Evolutionary conservation across 2,329 filamentous ascomycete genomes (phyloP).

Genomic region (Venturia asperata): DNA sequence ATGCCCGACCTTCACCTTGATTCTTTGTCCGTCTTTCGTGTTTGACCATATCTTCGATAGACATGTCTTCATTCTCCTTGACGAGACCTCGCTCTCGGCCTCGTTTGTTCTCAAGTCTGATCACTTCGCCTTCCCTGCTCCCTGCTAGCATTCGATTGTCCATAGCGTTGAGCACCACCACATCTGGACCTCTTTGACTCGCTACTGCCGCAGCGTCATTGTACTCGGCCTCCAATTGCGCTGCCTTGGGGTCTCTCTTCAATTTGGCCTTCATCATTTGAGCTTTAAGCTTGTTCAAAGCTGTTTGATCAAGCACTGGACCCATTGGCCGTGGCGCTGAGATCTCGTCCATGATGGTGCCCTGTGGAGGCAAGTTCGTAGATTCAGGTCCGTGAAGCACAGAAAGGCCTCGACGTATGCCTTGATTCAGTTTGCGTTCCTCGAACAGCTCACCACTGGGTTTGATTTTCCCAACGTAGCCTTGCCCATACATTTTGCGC

Average conservation of each 20-base stretch:
- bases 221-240: slow-evolving; percentile 75
- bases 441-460: slow-evolving; percentile 81
- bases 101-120: slow-evolving; percentile 67
- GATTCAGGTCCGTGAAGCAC: slow-evolving; percentile 9
- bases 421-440: slow-evolving; percentile 55
- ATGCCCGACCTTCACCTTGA: slow-evolving; percentile 70
- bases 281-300: slow-evolving; percentile 82
- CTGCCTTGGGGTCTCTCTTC: slow-evolving; percentile 65
- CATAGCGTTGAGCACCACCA: slow-evolving; percentile 79
- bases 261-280: slow-evolving; percentile 95
- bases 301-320: slow-evolving; percentile 62
- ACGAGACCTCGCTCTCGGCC: slow-evolving; percentile 79
- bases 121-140: slow-evolving; percentile 66
- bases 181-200: slow-evolving; percentile 52
- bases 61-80: slow-evolving; percentile 91
- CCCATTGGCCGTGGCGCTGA: slow-evolving; percentile 50
- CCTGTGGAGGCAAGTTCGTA: slow-evolving; percentile 19
- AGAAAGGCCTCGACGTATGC: slow-evolving; percentile 20
- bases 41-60: slow-evolving; percentile 90
- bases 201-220: slow-evolving; percentile 57
- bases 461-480: slow-evolving; percentile 77
- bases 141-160: slow-evolving; percentile 85
- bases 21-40: slow-evolving; percentile 83
- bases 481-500: slow-evolving; percentile 72
- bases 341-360: slow-evolving; percentile 45